Percentiles rank a stretch among this genome's conserved stretches.
Conservation (phyloP, 768 basidiomycete species). For the Collybia sp. region DNA sequence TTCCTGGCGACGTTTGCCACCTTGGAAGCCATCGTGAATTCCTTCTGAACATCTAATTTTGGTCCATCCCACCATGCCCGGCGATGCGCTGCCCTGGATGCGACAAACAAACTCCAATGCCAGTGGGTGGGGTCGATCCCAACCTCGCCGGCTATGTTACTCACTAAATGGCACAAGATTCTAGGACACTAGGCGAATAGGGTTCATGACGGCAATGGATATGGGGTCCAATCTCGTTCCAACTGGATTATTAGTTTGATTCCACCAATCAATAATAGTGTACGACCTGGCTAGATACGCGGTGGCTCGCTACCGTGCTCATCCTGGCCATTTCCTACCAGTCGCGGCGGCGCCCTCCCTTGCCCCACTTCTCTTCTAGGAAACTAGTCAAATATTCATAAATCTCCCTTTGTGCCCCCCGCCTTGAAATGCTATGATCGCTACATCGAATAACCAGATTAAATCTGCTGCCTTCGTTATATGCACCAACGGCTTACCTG, state of each 20-base stretch:
- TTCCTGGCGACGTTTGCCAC: conserved; percentile 74
- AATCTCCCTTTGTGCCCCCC: conserved; percentile 81
- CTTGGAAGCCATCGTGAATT: conserved; percentile 57
- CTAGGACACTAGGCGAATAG: too few species aligned
- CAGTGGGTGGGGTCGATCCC: too few species aligned
- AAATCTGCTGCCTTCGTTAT: conserved; percentile 5
- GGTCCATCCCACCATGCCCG: too few species aligned
- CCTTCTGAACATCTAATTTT: conserved; percentile 9
- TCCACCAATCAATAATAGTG: neutral
- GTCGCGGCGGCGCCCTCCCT: conserved; percentile 61
- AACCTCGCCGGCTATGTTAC: too few species aligned
- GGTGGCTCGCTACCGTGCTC: too few species aligned
- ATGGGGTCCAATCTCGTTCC: conserved; percentile 4
- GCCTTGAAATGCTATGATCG: conserved; percentile 70
- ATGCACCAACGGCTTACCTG: conserved; percentile 48
- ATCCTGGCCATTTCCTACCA: conserved; percentile 35
- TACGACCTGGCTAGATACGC: too few species aligned
- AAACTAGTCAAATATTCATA: conserved; percentile 84
- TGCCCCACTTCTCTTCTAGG: conserved; percentile 91
- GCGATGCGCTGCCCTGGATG: too few species aligned
- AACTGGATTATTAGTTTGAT: conserved; percentile 8
- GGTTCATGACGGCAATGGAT: too few species aligned
- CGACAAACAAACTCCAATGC: too few species aligned
- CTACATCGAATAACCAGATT: conserved; percentile 34
- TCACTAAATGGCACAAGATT: too few species aligned